A percentile compares a stretch with the other conserved stretches of the same genome.
These are phyloP conservation scores for Curvularia sp. DNA, from an alignment of 2,329 filamentous ascomycete genomes.

Conservation along the genomic window DNA sequence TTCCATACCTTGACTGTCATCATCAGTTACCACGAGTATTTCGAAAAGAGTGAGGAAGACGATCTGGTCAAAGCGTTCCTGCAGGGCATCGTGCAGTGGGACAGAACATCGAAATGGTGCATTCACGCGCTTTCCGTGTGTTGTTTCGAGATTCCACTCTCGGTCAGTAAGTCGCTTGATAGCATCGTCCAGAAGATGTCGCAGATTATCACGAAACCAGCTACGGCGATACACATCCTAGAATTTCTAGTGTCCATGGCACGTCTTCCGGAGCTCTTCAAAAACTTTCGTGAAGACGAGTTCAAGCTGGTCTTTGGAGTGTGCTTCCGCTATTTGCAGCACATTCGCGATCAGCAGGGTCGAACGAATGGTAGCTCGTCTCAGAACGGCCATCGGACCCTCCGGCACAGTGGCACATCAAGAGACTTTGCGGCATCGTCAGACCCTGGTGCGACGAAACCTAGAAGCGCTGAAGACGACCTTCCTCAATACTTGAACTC, in stretches of 20 bases:
- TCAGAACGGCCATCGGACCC: slow-evolving; percentile 47
- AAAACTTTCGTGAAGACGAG: slow-evolving; percentile 89
- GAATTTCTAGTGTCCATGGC: slow-evolving; percentile 93
- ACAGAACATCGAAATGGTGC: slow-evolving; percentile 87
- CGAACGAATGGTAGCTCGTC: slow-evolving; percentile 45
- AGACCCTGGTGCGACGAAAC: slow-evolving; percentile 47
- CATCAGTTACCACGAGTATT: slow-evolving; percentile 87
- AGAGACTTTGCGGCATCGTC: slow-evolving; percentile 50
- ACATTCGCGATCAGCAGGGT: slow-evolving; percentile 71
- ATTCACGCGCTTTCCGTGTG: slow-evolving; percentile 95
- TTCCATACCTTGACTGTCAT: slow-evolving; percentile 88
- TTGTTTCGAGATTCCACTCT: slow-evolving; percentile 89
- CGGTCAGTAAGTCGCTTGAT: slow-evolving; percentile 83
- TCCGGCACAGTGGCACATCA: slow-evolving; percentile 55
- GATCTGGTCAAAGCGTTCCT: slow-evolving; percentile 88
- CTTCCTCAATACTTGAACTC: slow-evolving; percentile 93
- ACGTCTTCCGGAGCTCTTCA: slow-evolving; percentile 81
- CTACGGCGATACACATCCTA: slow-evolving; percentile 91
- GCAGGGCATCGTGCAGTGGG: slow-evolving; percentile 81
- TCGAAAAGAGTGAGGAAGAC: slow-evolving; percentile 84
- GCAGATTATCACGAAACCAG: slow-evolving; percentile 91
- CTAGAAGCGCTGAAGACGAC: slow-evolving; percentile 67
- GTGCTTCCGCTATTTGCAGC: slow-evolving; percentile 91
- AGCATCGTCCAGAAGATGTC: slow-evolving; percentile 92
- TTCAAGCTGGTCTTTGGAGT: slow-evolving; percentile 95